Evolutionary conservation across 768 basidiomycete genomes (phyloP).

Genomic region (Trametes maxima): DNA sequence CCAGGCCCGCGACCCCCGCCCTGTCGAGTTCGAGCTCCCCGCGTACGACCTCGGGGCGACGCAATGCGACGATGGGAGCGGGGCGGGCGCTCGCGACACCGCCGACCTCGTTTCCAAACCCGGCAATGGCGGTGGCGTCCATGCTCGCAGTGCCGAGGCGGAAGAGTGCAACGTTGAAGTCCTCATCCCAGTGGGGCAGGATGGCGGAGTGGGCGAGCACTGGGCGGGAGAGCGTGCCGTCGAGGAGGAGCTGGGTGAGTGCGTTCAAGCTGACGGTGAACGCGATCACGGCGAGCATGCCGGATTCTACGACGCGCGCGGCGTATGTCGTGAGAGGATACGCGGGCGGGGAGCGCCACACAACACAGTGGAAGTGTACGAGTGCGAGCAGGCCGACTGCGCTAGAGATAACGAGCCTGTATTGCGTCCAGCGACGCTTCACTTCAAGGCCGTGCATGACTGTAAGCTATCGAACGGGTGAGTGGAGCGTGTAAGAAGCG

Average conservation of each 20-base stretch:
- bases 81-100: constrained; percentile 39
- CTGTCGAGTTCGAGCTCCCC: constrained; percentile 41
- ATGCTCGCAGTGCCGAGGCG: constrained; percentile 75
- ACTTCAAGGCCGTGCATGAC: constrained; percentile 69
- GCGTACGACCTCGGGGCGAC: constrained; percentile 10
- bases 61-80: not conserved
- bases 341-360: constrained; percentile 47
- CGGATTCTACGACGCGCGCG: constrained; percentile 70
- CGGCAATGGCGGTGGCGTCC: constrained; percentile 71
- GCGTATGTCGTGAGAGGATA: constrained; percentile 78
- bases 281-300: constrained; percentile 56
- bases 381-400: constrained; percentile 61
- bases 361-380: constrained; percentile 66
- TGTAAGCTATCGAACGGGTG: constrained; percentile 45
- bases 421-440: constrained; percentile 60
- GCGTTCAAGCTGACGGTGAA: constrained; percentile 63
- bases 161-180: constrained; percentile 70
- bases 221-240: constrained; percentile 59
- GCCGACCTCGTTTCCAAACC: constrained; percentile 75
- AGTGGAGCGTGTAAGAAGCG: not conserved
- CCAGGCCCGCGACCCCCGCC: constrained; percentile 44
- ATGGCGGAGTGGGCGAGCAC: constrained; percentile 55
- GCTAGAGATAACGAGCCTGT: constrained; percentile 71
- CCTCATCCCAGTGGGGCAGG: constrained; percentile 64
- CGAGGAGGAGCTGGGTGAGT: constrained; percentile 65